Evolutionary conservation across 129 eudicot genomes (phyloP).

Genomic region (Dittrichia graveolens): DNA sequence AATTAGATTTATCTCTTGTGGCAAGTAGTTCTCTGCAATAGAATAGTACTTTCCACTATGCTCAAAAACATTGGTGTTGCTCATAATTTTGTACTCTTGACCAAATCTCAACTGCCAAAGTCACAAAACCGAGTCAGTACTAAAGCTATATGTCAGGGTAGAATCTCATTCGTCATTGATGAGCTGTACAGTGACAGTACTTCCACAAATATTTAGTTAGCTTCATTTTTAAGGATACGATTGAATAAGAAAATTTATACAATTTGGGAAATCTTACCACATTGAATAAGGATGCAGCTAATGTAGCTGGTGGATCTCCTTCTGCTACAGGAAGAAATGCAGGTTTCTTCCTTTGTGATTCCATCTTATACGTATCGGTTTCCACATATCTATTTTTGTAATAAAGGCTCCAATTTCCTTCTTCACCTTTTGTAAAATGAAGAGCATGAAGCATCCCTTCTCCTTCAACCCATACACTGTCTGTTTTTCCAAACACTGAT

Average conservation of each 20-base stretch:
- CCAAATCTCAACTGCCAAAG: conserved; percentile 45
- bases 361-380: conserved; percentile 36
- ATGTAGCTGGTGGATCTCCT: conserved; percentile 36
- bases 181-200: too few species aligned
- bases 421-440: conserved; percentile 23
- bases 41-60: conserved; percentile 42
- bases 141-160: too few species aligned
- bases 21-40: conserved; percentile 27
- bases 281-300: conserved; percentile 26
- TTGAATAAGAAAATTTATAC: not conserved
- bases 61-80: conserved; percentile 43
- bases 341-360: conserved; percentile 19
- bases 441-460: conserved; percentile 46
- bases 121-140: not conserved
- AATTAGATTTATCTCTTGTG: conserved; percentile 35
- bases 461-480: conserved; percentile 36
- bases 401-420: conserved; percentile 27
- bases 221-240: not conserved
- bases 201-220: not conserved
- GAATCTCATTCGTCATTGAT: too few species aligned
- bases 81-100: conserved; percentile 1
- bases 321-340: conserved; percentile 28
- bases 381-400: conserved; percentile 34
- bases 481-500: conserved; percentile 37
- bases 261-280: not conserved